Base-by-base conservation (phyloP, 805 yeast species). In the Wickerhamiella shivajii region DNA sequence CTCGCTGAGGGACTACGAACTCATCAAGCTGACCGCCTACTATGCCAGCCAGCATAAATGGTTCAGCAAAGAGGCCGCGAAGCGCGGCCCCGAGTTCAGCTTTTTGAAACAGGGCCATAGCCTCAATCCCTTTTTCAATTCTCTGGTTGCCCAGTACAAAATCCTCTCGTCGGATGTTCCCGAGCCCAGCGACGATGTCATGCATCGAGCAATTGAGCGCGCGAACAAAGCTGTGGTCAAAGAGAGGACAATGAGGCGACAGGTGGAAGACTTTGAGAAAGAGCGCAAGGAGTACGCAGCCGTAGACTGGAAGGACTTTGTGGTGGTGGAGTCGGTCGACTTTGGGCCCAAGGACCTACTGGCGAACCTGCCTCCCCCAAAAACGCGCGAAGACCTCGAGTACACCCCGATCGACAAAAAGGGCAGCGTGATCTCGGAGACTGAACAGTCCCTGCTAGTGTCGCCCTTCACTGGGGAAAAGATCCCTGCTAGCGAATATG, bases 221-320 rank as follows among this genome's bases (percentile, higher is more conserved):
- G n/a, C n/a, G n/a, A n/a, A n/a, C n/a, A n/a, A n/a, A n/a, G n/a
- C n/a, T n/a, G n/a, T n/a, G n/a, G n/a, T n/a, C n/a, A n/a, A n/a
- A n/a, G n/a, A n/a, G n/a, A n/a, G n/a, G n/a, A n/a, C n/a, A n/a
- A n/a, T n/a, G 14, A 42, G 64, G 33, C 49, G 47, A 58, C 29
- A 43, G 39, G 52, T 62, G 44, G 54, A 56, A 39, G 40, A 51
- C 34, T 64, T 67, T 3, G 34, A 22, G 7, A 10, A 23, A 5
- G 20, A 23, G 24, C 64, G 63, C 37, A 43, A 71, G 4, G 74
- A 67, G 26, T 80, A 66, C 55, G 81, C 85, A 0, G 67, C 77
- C 7, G 74, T 83, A 15, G 84, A 85, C 55, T 87, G 98, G 98
- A 74, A 74, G 36, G 80, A 78, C 41, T 87, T 85, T 49, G 61